A percentile compares a stretch with the other conserved stretches of the same genome.
phyloP scores from a whole-genome alignment of 345 rosid genomes.

The Hypericum androsaemum region DNA sequence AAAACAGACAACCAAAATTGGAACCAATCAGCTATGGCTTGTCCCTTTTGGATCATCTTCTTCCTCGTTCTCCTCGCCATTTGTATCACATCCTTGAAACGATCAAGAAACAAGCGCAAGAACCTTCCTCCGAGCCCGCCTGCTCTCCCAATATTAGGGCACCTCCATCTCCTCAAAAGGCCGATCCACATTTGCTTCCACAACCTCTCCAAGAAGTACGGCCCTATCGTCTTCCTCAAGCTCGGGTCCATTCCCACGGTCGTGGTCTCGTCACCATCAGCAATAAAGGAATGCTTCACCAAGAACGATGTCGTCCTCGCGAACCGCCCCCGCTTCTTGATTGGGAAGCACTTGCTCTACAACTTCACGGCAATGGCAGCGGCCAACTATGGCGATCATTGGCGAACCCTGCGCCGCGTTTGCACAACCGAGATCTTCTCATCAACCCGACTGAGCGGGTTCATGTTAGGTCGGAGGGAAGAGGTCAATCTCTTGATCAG shows the following conservation, averaged over 20 bases:
- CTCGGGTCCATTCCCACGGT: slow-evolving; percentile 26
- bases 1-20: no score
- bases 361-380: slow-evolving; percentile 22
- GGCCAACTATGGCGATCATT: slow-evolving; percentile 47
- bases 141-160: slow-evolving; percentile 30
- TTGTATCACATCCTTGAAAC: slow-evolving; percentile 5
- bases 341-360: slow-evolving; percentile 33
- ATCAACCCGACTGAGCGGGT: slow-evolving; percentile 31
- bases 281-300: slow-evolving; percentile 46
- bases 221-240: slow-evolving; percentile 31
- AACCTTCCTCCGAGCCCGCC: slow-evolving; percentile 36
- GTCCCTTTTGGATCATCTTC: no score
- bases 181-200: slow-evolving; percentile 16
- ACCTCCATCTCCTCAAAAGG: slow-evolving; percentile 31
- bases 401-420: slow-evolving; percentile 57
- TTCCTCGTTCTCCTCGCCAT: no score
- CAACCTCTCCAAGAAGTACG: slow-evolving; percentile 27
- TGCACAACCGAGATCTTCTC: slow-evolving; percentile 42
- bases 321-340: slow-evolving; percentile 23
- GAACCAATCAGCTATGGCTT: no score
- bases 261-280: slow-evolving; percentile 25
- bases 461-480: slow-evolving; percentile 26
- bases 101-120: slow-evolving; percentile 1
- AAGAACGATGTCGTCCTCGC: slow-evolving; percentile 38
- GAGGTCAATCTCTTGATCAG: slow-evolving; percentile 34